These are phyloP conservation scores for Lachnellula subtilissima DNA, from an alignment of 2,329 filamentous ascomycete genomes.

Conservation along the genomic window DNA sequence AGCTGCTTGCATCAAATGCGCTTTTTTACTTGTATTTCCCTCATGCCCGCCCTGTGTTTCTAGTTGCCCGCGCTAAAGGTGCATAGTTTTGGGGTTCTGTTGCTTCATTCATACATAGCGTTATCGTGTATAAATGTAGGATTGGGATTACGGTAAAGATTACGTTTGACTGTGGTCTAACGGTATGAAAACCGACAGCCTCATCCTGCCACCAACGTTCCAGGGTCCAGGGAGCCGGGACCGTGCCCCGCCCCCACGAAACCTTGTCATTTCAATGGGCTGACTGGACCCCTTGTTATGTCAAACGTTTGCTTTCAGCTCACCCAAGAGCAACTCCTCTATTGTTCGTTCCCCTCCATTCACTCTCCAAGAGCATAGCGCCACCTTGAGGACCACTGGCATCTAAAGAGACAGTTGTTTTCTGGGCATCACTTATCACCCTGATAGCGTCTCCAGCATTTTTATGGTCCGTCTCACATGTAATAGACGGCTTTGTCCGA, in stretches of 20 bases:
- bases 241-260: not conserved
- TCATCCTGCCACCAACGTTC: not conserved
- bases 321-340: slow-evolving; percentile 11
- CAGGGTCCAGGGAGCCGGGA: not conserved
- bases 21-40: too few species aligned
- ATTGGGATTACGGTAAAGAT: too few species aligned
- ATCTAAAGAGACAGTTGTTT: slow-evolving; percentile 70
- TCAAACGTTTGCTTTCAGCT: not conserved
- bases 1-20: too few species aligned
- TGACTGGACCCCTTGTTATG: not conserved
- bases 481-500: slow-evolving; percentile 33
- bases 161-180: too few species aligned
- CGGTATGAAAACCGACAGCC: too few species aligned
- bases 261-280: not conserved
- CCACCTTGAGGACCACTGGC: slow-evolving; percentile 61
- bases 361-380: slow-evolving; percentile 61
- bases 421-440: slow-evolving; percentile 65
- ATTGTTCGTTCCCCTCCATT: slow-evolving; percentile 32
- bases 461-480: slow-evolving; percentile 73
- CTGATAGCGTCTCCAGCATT: slow-evolving; percentile 73
- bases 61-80: too few species aligned
- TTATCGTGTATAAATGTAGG: too few species aligned
- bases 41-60: too few species aligned
- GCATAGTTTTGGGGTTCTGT: too few species aligned
- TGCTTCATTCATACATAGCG: too few species aligned